A percentile compares a stretch with the other conserved stretches of the same genome.
Evolutionary conservation across 2,329 filamentous ascomycete genomes (phyloP).

Genomic region (Tolypocladium tropicale): DNA sequence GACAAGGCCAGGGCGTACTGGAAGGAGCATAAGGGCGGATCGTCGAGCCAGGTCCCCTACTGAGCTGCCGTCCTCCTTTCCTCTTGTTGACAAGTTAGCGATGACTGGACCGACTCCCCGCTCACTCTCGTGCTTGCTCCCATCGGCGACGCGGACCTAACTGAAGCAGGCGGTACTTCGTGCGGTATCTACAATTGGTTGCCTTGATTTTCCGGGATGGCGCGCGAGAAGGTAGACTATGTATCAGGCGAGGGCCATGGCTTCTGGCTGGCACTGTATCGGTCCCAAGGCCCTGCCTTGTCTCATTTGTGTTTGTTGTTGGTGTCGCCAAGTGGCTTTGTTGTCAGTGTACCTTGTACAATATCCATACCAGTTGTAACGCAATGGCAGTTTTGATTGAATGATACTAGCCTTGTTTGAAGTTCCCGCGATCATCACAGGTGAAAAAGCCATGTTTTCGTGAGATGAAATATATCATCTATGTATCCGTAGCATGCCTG

Average conservation of each 20-base stretch:
- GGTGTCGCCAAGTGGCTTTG: background rate
- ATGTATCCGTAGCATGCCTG: background rate
- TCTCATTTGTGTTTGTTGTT: background rate
- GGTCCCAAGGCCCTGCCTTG: background rate
- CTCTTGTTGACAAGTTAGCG: background rate
- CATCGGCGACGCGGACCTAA: background rate
- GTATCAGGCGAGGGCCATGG: background rate
- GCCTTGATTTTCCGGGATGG: background rate
- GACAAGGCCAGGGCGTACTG: slow-evolving; percentile 13
- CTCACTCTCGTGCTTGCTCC: background rate
- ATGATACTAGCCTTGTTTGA: too few species aligned
- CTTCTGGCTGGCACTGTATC: background rate
- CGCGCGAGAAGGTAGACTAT: background rate
- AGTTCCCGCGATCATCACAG: too few species aligned
- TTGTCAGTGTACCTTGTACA: background rate
- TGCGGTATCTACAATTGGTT: background rate
- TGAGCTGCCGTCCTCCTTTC: background rate
- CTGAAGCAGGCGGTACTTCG: background rate
- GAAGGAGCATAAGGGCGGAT: slow-evolving; percentile 4
- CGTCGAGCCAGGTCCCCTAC: slow-evolving; percentile 2
- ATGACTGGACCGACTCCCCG: background rate
- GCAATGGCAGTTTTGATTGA: background rate
- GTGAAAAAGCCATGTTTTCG: too few species aligned
- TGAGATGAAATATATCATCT: too few species aligned
- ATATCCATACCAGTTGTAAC: background rate